Evolutionary conservation across 2,329 filamentous ascomycete genomes (phyloP), one percentile per base, ranked within the genome.

Genomic region (Claviceps cyperi): DNA sequence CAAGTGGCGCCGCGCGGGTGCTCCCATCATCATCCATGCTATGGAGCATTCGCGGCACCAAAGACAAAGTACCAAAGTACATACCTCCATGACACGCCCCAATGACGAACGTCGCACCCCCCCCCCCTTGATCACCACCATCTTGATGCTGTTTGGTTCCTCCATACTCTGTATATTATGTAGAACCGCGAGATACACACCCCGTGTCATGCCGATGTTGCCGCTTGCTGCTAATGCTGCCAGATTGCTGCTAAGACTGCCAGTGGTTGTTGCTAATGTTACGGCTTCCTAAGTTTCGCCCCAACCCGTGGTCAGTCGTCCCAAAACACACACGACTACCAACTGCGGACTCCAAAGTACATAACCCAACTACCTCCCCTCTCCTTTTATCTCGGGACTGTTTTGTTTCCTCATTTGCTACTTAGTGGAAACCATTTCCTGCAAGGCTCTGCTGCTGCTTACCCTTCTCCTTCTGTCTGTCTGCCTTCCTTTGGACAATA

Each of bases 341-440:
- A 13, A 47, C 22, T n/a, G 45, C 36, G 21, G 21, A 43, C 41
- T n/a, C 9, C 15, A 43, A 22, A n/a, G 22, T 51, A 51, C 50
- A 51, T 51, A 51, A 51, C 19, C 50, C 39, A 39, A 43, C 43
- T 46, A 43, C 47, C 21, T 46, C 50, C 50, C n/a, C n/a, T n/a
- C 49, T 43, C 47, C 47, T 38, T 46, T 32, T 11, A 32, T 32
- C 28, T 32, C 11, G 11, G 9, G 28, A 11, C 28, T 32, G 4
- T 32, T 32, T 11, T 32, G 28, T 11, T 32, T 32, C 28, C 47
- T 38, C 38, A 38, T 24, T 43, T 43, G 44, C 21, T 19, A 43
- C 35, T 14, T 24, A 9, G 19, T 43, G 40, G 2, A 22, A 22
- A 17, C 48, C 22, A 45, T 24, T 37, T 48, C n/a, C 24, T 46